Percentiles rank a stretch among this genome's conserved stretches.
These are phyloP conservation scores for Metarhizium album DNA, from an alignment of 2,329 filamentous ascomycete genomes.

Conservation along the genomic window DNA sequence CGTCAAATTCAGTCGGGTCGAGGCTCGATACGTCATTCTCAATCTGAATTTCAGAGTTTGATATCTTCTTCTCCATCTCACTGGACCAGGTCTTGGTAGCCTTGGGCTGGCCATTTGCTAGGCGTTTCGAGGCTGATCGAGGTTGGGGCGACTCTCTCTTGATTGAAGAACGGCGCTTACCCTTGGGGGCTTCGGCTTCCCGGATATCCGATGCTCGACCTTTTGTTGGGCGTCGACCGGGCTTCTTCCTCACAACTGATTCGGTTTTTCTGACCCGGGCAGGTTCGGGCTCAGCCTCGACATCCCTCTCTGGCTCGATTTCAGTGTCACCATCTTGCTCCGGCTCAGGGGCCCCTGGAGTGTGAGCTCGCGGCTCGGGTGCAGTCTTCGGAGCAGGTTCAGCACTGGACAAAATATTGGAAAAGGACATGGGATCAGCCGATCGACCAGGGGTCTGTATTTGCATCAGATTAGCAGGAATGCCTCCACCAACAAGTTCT, in stretches of 20 bases:
- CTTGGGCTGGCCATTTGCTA: slow-evolving; percentile 50
- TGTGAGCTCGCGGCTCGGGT: slow-evolving; percentile 28
- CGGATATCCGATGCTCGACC: slow-evolving; percentile 41
- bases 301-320: slow-evolving; percentile 23
- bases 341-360: slow-evolving; percentile 17
- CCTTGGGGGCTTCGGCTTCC: slow-evolving; percentile 38
- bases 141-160: slow-evolving; percentile 36
- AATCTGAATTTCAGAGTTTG: slow-evolving; percentile 28
- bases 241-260: slow-evolving; percentile 20
- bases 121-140: slow-evolving; percentile 44
- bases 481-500: not conserved
- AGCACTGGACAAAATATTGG: slow-evolving; percentile 79
- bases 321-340: slow-evolving; percentile 18
- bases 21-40: slow-evolving; percentile 36
- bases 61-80: slow-evolving; percentile 33
- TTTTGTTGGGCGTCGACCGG: slow-evolving; percentile 30
- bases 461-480: not conserved
- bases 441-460: slow-evolving; percentile 59
- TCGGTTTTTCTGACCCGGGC: slow-evolving; percentile 15
- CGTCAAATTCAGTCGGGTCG: slow-evolving; percentile 31
- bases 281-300: slow-evolving; percentile 24
- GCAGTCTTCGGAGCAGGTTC: slow-evolving; percentile 51
- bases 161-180: slow-evolving; percentile 37
- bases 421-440: slow-evolving; percentile 89
- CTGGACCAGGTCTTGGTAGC: slow-evolving; percentile 51